Conservation (phyloP, 75 land plant genomes). For the Pinus taeda region DNA sequence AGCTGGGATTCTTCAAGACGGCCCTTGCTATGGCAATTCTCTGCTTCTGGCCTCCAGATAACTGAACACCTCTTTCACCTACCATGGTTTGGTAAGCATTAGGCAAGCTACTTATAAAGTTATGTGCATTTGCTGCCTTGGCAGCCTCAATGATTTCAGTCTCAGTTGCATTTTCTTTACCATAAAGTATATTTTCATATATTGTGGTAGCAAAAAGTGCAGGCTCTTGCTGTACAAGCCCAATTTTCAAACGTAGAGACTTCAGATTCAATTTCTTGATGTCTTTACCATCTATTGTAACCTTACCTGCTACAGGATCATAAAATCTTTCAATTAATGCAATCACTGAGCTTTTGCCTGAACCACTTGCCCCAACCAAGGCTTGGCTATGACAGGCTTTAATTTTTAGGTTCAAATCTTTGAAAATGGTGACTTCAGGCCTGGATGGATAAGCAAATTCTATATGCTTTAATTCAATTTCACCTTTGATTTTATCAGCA, state of each 20-base stretch:
- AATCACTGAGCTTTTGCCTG: constrained; percentile 85
- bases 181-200: constrained; percentile 88
- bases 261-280: constrained; percentile 69
- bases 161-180: constrained; percentile 83
- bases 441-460: constrained; percentile 81
- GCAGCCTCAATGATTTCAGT: constrained; percentile 89
- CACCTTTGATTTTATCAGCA: constrained; percentile 63
- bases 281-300: constrained; percentile 89
- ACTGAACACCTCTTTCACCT: constrained; percentile 93
- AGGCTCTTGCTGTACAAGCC: constrained; percentile 98
- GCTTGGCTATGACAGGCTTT: constrained; percentile 75
- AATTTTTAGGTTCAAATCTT: constrained; percentile 63
- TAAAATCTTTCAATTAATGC: constrained; percentile 84
- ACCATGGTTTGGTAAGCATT: constrained; percentile 86
- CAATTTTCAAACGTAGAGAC: constrained; percentile 85
- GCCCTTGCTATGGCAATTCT: constrained; percentile 99
- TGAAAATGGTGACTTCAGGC: constrained; percentile 70
- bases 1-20: constrained; percentile 93
- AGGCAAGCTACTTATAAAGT: constrained; percentile 74
- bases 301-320: constrained; percentile 72
- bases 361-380: constrained; percentile 84
- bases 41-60: constrained; percentile 98
- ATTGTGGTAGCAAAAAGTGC: constrained; percentile 86
- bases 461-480: constrained; percentile 69
- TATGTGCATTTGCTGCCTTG: constrained; percentile 82